Evolutionary conservation across 176 grass and related monocot genomes (phyloP).

Genomic region (Oryza australiensis): DNA sequence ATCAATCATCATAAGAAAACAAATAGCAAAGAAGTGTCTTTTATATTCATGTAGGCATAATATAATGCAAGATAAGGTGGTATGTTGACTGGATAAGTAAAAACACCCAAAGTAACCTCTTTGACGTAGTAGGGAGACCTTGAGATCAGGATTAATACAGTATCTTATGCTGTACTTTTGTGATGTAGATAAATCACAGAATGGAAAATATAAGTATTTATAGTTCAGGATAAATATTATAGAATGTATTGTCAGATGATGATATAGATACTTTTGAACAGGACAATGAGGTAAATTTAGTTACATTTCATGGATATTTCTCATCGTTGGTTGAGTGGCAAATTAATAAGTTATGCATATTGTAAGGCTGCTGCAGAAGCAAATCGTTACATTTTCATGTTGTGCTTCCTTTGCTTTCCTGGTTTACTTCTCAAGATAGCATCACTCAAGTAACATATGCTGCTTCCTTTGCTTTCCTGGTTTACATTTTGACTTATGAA

Average conservation of each 20-base stretch:
- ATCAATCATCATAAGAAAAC: neutral
- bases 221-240: neutral
- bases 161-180: neutral
- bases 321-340: neutral
- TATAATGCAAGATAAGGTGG: slow-evolving; percentile 5
- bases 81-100: neutral
- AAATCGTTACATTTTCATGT: neutral
- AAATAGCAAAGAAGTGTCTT: neutral
- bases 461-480: neutral
- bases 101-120: neutral
- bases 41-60: slow-evolving; percentile 14
- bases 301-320: neutral
- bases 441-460: neutral
- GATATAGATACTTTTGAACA: neutral
- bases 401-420: no score
- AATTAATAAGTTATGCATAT: neutral
- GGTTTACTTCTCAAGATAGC: neutral
- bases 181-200: neutral
- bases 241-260: neutral
- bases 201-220: neutral
- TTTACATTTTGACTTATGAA: slow-evolving; percentile 21
- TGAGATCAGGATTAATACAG: neutral
- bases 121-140: neutral
- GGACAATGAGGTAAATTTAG: neutral
- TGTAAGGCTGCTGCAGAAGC: neutral